Base-by-base conservation (phyloP, 1,284 basidiomycete genomes). In the Anthracocystis walkeri region DNA sequence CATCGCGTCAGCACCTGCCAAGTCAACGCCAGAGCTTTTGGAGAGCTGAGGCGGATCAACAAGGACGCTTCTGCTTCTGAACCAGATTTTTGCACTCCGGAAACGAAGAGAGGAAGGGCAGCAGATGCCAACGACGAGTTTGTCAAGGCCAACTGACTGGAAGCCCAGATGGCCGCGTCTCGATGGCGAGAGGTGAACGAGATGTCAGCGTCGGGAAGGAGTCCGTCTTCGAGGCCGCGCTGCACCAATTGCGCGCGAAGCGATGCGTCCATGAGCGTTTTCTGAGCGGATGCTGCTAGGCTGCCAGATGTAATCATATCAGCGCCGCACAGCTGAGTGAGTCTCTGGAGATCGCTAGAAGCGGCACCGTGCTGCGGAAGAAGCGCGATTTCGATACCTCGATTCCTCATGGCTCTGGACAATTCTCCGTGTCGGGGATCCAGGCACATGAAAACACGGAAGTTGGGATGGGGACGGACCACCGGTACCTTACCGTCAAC, bases 331-430 rank as follows among this genome's bases (percentile, higher is more conserved):
- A 70, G 62, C 18, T 31, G 50, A n/a, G n/a, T 29, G 29, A 77
- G 53, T 31, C 75, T 60, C 27, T 77, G 51, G 10, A 63, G 10
- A 52, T 77, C 75, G 44, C 44, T 57, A 21, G 51, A 48, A 1
- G 53, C 55, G 6, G 35, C 21, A 25, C 29, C 55, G 10, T 45
- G 27, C 33, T 63, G 57, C 7, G 67, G 64, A 38, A 77, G 50
- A 25, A 83, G 54, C 3, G 54, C 89, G 40, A 99, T 89, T 85
- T 99, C 97, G 45, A 98, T 88, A 38, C 96, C 97, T 75, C 97
- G 91, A 85, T 99, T 99, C 44, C 97, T 91, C 97, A 99, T 99
- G 1, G 97, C 97, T 41, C 97, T 89, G 7, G 96, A 98, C 11
- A 99, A 88, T 86, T 99, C 97, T 52, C 97, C 97, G 75, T 92